A percentile compares a stretch with the other conserved stretches of the same genome.
Evolutionary conservation across 2,329 filamentous ascomycete genomes (phyloP).

Genomic region (Balansia obtecta): DNA sequence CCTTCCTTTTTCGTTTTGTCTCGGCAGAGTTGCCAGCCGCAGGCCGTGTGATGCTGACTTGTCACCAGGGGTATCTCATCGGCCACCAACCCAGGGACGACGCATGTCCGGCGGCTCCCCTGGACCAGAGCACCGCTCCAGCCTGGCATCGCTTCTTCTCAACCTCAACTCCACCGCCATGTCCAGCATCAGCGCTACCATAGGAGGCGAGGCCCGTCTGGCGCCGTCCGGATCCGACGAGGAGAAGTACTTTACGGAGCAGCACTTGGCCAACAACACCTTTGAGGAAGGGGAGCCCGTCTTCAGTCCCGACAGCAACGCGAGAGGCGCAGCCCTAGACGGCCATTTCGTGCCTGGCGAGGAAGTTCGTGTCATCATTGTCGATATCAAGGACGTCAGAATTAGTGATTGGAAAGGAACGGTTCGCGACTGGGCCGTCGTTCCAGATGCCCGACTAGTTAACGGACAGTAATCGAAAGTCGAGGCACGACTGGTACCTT

Average conservation of each 20-base stretch:
- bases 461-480: constrained; percentile 24
- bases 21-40: background rate
- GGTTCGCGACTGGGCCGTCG: constrained; percentile 62
- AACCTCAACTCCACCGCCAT: constrained; percentile 86
- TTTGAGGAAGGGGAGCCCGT: constrained; percentile 45
- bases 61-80: constrained; percentile 65
- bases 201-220: constrained; percentile 75
- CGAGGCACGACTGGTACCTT: background rate
- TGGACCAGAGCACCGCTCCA: constrained; percentile 53
- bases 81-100: constrained; percentile 61
- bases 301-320: constrained; percentile 22
- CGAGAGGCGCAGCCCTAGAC: constrained; percentile 38
- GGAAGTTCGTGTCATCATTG: constrained; percentile 77
- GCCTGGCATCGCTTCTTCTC: constrained; percentile 69
- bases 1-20: too few species aligned
- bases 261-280: constrained; percentile 86
- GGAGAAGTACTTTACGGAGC: constrained; percentile 70
- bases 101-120: constrained; percentile 50
- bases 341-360: constrained; percentile 66
- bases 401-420: constrained; percentile 95
- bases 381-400: constrained; percentile 70
- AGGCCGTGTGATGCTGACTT: too few species aligned
- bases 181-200: constrained; percentile 81
- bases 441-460: constrained; percentile 21
- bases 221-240: constrained; percentile 64